These are phyloP conservation scores for Rhododendron molle DNA, from an alignment of 148 eudicot genomes.

Conservation along the genomic window DNA sequence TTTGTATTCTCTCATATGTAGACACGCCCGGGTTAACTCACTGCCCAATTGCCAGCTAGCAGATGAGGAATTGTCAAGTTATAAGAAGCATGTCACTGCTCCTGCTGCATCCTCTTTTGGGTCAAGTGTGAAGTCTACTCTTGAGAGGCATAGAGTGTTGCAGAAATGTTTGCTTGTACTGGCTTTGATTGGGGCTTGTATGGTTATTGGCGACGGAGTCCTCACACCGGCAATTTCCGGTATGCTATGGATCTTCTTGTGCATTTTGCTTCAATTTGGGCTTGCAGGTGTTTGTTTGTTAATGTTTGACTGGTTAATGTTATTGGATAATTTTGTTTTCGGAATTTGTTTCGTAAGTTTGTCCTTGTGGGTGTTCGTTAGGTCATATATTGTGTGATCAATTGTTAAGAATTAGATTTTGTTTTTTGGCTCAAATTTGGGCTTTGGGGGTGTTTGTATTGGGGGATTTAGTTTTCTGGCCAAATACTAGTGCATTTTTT, in stretches of 20 bases:
- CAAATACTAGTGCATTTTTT: constrained; percentile 19
- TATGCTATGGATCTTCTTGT: constrained; percentile 19
- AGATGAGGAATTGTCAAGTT: constrained; percentile 79
- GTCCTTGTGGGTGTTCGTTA: neutral
- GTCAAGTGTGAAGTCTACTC: constrained; percentile 56
- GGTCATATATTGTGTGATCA: neutral
- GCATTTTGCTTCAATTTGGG: neutral
- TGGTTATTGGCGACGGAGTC: constrained; percentile 81
- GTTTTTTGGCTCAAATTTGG: neutral
- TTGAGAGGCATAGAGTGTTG: constrained; percentile 67
- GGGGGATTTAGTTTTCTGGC: neutral
- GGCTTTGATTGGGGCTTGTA: constrained; percentile 33
- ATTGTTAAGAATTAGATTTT: neutral
- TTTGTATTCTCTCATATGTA: constrained; percentile 70
- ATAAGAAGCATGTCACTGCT: constrained; percentile 51
- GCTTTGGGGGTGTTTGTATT: neutral
- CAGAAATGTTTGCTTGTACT: constrained; percentile 69
- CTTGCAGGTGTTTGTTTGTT: neutral
- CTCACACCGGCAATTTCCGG: constrained; percentile 86
- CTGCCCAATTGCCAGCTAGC: constrained; percentile 74
- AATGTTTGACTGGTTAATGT: neutral
- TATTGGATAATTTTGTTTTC: neutral
- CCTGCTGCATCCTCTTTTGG: constrained; percentile 35
- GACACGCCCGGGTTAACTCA: constrained; percentile 87
- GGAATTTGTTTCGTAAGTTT: neutral